These are phyloP conservation scores for Rhododendron molle DNA, from an alignment of 148 eudicot species.

Conservation along the genomic window DNA sequence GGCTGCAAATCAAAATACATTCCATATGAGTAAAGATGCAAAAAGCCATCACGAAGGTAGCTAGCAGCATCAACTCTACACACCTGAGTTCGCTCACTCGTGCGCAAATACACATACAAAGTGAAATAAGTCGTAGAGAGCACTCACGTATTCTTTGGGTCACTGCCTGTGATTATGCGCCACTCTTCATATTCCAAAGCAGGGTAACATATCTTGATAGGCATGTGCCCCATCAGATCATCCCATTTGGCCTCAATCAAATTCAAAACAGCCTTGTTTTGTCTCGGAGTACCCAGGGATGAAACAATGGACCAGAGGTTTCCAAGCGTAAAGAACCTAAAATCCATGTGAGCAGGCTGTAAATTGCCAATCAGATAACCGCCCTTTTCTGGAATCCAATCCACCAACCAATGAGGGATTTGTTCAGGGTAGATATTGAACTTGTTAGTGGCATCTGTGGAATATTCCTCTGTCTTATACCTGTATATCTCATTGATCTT, in stretches of 20 bases:
- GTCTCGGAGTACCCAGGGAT: conserved; percentile 81
- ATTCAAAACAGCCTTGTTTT: conserved; percentile 65
- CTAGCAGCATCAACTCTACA: not conserved
- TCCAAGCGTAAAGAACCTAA: conserved; percentile 84
- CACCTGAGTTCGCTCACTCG: not conserved
- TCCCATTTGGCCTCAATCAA: conserved; percentile 85
- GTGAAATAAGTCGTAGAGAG: not conserved
- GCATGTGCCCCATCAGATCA: conserved; percentile 78
- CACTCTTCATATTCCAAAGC: conserved; percentile 80
- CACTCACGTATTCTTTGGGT: conserved; percentile 90
- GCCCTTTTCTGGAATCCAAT: conserved; percentile 84
- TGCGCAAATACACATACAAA: not conserved
- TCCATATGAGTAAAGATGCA: not conserved
- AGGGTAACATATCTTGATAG: conserved; percentile 82
- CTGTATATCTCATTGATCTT: conserved; percentile 88
- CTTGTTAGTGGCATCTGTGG: conserved; percentile 77
- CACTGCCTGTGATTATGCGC: conserved; percentile 90
- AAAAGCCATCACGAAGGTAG: not conserved
- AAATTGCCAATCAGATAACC: conserved; percentile 90
- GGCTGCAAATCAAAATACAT: conserved; percentile 30
- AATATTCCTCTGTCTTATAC: conserved; percentile 88
- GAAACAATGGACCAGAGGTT: conserved; percentile 84
- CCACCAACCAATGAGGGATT: conserved; percentile 85
- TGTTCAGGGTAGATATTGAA: conserved; percentile 94
- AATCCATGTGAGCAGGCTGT: conserved; percentile 97